A percentile compares a stretch with the other conserved stretches of the same genome.
phyloP scores from a whole-genome alignment of 192 early-diverging fungal genomes.

The Linnemannia exigua region DNA sequence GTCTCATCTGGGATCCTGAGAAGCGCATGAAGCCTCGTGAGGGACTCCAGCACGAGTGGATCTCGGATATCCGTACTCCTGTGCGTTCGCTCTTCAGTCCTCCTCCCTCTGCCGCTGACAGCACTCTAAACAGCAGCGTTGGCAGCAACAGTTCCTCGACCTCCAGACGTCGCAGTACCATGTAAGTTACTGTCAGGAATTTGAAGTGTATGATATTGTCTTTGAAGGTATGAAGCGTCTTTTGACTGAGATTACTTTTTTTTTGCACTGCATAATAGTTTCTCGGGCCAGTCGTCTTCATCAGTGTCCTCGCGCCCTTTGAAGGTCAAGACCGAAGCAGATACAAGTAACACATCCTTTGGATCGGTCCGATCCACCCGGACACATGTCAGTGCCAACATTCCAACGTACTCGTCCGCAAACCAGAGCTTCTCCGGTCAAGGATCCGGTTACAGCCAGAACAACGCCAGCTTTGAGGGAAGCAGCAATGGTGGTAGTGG shows the following conservation, averaged over 20 bases:
- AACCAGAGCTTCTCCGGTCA: constrained; percentile 46
- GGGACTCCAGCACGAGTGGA: constrained; percentile 89
- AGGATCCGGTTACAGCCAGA: constrained; percentile 10
- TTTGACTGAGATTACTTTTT: background rate
- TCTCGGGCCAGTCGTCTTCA: constrained; percentile 32
- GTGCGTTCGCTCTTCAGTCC: constrained; percentile 54
- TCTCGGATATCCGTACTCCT: constrained; percentile 69
- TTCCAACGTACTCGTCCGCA: background rate
- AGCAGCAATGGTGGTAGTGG: background rate
- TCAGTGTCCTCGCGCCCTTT: constrained; percentile 26
- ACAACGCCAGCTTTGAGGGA: constrained; percentile 9
- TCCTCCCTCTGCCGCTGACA: constrained; percentile 1
- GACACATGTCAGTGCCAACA: constrained; percentile 11
- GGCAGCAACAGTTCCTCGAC: constrained; percentile 38
- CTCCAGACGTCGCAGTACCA: constrained; percentile 38
- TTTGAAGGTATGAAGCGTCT: background rate
- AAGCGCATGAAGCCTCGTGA: constrained; percentile 89
- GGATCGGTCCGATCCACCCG: constrained; percentile 35
- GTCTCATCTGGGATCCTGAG: constrained; percentile 93
- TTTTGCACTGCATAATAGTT: constrained; percentile 11
- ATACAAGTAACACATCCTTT: constrained; percentile 24
- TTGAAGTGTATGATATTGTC: background rate
- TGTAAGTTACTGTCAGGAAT: constrained; percentile 15
- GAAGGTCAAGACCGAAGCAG: constrained; percentile 48
- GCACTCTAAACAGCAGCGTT: constrained; percentile 21